Evolutionary conservation across 371 early-diverging fungal genomes (phyloP).

Genomic region (Mucor velutinosus): DNA sequence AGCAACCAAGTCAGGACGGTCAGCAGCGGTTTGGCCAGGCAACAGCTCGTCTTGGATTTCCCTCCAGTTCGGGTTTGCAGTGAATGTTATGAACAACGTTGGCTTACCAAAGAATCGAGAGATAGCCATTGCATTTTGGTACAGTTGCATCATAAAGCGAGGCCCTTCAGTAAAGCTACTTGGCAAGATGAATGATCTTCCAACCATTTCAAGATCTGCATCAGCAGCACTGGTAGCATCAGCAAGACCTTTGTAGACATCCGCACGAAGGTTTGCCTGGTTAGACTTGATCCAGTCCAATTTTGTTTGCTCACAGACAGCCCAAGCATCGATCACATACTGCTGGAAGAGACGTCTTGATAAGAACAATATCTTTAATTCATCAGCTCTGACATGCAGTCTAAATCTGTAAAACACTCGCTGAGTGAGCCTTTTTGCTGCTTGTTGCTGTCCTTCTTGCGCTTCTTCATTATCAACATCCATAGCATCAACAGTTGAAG

Average conservation of each 20-base stretch:
- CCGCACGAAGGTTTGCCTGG: background rate
- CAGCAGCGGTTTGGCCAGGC: constrained; percentile 10
- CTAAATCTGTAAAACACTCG: constrained; percentile 1
- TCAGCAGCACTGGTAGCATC: too few relatives aligned
- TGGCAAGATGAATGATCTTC: background rate
- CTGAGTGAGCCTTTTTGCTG: background rate
- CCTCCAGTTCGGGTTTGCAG: constrained; percentile 34
- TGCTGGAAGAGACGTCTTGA: too few relatives aligned
- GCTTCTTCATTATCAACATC: too few relatives aligned
- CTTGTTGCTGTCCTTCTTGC: background rate
- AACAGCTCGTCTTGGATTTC: constrained; percentile 25
- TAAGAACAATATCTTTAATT: background rate
- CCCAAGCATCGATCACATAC: constrained; percentile 11
- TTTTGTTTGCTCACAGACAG: constrained; percentile 8
- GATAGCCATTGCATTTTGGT: constrained; percentile 35
- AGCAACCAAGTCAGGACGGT: constrained; percentile 20
- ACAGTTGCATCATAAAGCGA: constrained; percentile 13
- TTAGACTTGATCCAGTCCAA: background rate
- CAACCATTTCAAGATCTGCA: background rate
- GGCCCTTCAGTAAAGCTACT: background rate
- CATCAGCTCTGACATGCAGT: background rate
- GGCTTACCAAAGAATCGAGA: too few relatives aligned
- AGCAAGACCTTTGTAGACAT: too few relatives aligned
- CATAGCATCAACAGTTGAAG: too few relatives aligned
- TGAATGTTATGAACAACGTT: too few relatives aligned